Evolutionary conservation across 176 grass and related monocot species (phyloP), one percentile per base, ranked within the genome.

Genomic region (Aegilops sharonensis): DNA sequence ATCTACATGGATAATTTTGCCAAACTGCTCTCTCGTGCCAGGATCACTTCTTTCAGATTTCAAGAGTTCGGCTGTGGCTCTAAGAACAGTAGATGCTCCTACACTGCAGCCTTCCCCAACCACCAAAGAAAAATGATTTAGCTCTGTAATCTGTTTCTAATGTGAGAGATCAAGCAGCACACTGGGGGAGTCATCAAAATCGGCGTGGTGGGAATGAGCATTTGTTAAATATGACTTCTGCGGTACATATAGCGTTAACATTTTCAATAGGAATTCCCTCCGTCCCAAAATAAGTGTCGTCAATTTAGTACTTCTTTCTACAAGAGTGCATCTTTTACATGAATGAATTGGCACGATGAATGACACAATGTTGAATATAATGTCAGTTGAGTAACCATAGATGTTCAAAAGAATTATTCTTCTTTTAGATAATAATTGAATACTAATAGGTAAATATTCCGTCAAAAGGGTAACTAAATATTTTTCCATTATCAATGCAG

Each of bases 401-500:
- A 52, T 52, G 5, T 0, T 52, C 48, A 52, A 52, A 5, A 52
- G 31, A 17, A 43, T 43, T 43, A 6, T 52, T 52, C 48, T 52
- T 52, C 4, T 17, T 6, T 52, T 52, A 52, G 48, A 45, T 45
- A 45, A 52, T 52, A n/a, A 52, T 50, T n/a, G n/a, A 50, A 15
- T 50, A 81, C 36, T n/a, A 68, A 45, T 29, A 83, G 40, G 66
- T 15, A 47, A 39, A 74, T 73, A 45, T 73, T 73, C 40, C 23
- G 0, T 72, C 3, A 74, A 74, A 74, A 48, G n/a, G 11, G 3
- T 74, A 48, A 74, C 43, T 72, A 4, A 50, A 23, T 42, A 72
- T 50, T 9, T 79, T 74, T n/a, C n/a, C 32, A 84, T 78, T 24
- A 75, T 74, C 61, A 77, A 79, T 94, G 83, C 78, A 98, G 94